Conservation (phyloP, 441 rosid species). For the Erodium moschatum region DNA sequence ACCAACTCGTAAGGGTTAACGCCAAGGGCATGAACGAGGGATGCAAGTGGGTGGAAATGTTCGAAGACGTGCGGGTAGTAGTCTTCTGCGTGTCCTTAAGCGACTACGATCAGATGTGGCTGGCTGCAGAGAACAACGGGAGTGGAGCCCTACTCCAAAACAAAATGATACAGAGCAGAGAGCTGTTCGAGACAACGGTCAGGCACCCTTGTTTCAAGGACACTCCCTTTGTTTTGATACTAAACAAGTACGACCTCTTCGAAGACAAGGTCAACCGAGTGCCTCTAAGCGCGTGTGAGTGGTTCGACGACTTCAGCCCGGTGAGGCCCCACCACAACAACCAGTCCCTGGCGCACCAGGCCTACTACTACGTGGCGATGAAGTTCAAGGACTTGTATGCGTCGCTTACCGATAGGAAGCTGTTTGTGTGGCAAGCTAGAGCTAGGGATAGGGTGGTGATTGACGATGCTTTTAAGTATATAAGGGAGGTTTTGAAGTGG, state of each 20-base stretch:
- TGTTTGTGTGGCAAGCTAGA: constrained; percentile 85
- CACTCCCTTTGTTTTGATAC: constrained; percentile 66
- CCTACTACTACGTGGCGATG: constrained; percentile 82
- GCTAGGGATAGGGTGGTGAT: constrained; percentile 69
- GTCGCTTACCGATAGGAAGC: constrained; percentile 61
- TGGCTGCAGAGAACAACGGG: constrained; percentile 39
- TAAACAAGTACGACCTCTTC: constrained; percentile 90
- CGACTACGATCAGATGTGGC: constrained; percentile 70
- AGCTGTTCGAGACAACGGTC: constrained; percentile 64
- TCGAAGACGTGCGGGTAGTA: constrained; percentile 80
- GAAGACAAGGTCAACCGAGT: constrained; percentile 71
- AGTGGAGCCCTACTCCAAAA: constrained; percentile 53
- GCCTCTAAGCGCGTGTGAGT: constrained; percentile 60
- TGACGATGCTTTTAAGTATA: constrained; percentile 84
- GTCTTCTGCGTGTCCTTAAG: constrained; percentile 79
- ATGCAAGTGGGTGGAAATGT: constrained; percentile 99
- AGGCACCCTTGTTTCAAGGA: constrained; percentile 87
- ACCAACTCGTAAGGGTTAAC: constrained; percentile 78
- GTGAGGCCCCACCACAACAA: constrained; percentile 53
- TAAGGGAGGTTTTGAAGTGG: constrained; percentile 93
- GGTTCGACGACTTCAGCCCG: constrained; percentile 86
- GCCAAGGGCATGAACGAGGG: constrained; percentile 93
- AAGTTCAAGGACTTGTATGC: constrained; percentile 90
- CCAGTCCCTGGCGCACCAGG: constrained; percentile 80
- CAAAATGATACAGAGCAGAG: constrained; percentile 88